A percentile compares a stretch with the other conserved stretches of the same genome.
Conservation (phyloP, 2,329 filamentous ascomycete species). For the Lachnellula subtilissima region DNA sequence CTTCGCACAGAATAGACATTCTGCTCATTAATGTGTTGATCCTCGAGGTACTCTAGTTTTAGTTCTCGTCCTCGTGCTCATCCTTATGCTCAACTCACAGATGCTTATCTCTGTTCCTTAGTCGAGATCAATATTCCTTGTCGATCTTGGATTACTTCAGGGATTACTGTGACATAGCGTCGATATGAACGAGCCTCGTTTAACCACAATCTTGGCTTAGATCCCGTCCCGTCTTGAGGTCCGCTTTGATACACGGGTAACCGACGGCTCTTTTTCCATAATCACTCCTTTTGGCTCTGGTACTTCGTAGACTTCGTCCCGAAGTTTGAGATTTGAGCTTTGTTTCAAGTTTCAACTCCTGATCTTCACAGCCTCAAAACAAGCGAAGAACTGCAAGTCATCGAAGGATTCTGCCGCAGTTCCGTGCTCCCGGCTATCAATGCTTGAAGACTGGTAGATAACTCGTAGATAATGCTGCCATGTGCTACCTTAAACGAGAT, state of each 20-base stretch:
- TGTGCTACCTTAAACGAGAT: not conserved
- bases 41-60: too few species aligned
- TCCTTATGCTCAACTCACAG: not conserved
- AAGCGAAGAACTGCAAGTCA: not conserved
- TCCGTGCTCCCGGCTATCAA: too few species aligned
- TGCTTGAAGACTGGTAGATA: not conserved
- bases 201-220: not conserved
- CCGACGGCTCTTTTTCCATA: not conserved
- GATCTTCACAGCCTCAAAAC: not conserved
- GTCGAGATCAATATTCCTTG: not conserved
- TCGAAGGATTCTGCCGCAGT: not conserved
- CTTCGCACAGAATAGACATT: too few species aligned
- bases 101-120: not conserved
- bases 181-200: not conserved
- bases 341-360: not conserved
- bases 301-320: not conserved
- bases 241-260: not conserved
- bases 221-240: not conserved
- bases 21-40: too few species aligned
- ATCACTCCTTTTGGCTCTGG: not conserved
- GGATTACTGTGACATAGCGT: not conserved
- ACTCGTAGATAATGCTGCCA: not conserved
- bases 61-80: too few species aligned
- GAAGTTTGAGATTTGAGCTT: not conserved
- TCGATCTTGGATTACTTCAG: not conserved